Base-by-base conservation (phyloP, 129 eudicot genomes). In the Erigeron canadensis region DNA sequence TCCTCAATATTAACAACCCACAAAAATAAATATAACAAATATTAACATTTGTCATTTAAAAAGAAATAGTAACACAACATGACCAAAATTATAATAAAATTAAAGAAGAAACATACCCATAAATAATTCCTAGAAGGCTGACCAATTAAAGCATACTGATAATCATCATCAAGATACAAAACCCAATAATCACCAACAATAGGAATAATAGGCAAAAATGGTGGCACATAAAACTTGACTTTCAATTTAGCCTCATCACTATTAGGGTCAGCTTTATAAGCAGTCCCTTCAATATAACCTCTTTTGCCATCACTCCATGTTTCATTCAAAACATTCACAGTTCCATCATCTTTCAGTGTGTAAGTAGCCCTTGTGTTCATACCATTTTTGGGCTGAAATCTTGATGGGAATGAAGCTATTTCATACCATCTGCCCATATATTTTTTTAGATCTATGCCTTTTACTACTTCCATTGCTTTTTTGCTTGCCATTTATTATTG, bases 371-470 rank as follows among this genome's bases (percentile, higher is more conserved):
- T 79, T 0, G 98, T 92, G 70, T 89, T 80, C 10, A 40, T 73
- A 13, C 96, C 95, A 43, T 70, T 74, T 44, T 77, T 89, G 10
- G 98, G 98, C 62, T 92, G 98, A 63, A 71, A 65, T 13, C 83
- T 44, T 6, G 96, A 87, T 6, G 91, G 96, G 59, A 89, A 79
- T 17, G 95, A 89, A n/a, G 96, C 96, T 4, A 92, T 89, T 73
- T 92, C 98, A 56, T 89, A 92, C 98, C 98, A 92, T 40, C 96
- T 59, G 21, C 98, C 98, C 96, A 85, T 87, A 73, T 89, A 92
- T 58, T 79, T 82, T 50, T 77, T 69, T 16, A 86, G 48, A 79
- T 92, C 96, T 16, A 92, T 18, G 8, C 87, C 88, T 72, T 85
- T 89, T 18, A 85, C 98, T 16, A 85, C 96, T 71, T 84, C 81